Percentiles rank a stretch among this genome's conserved stretches.
phyloP scores from a whole-genome alignment of 202 grass and related monocot genomes.

The Hordeum pubiflorum region DNA sequence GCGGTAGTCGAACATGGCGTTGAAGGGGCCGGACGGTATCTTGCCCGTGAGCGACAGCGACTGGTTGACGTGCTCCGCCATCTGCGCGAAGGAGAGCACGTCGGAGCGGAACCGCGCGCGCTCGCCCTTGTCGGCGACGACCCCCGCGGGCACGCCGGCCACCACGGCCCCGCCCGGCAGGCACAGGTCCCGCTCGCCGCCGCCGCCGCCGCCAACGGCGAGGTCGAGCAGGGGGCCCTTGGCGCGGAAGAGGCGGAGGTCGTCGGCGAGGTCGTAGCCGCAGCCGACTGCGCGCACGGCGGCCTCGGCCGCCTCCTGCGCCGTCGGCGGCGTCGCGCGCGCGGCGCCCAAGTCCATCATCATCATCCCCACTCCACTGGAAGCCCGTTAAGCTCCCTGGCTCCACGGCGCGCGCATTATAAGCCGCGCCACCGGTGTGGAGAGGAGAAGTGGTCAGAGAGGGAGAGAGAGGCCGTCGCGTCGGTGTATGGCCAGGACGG shows the following conservation, averaged over 20 bases:
- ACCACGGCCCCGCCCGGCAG: constrained; percentile 54
- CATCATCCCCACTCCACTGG: not conserved
- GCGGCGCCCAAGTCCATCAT: not conserved
- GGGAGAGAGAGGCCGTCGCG: not conserved
- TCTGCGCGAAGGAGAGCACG: constrained; percentile 63
- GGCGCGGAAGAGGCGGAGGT: constrained; percentile 37
- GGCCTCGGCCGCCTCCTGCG: constrained; percentile 57
- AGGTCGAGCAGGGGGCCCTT: constrained; percentile 50
- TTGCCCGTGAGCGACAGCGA: constrained; percentile 45
- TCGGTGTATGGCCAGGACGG: not conserved
- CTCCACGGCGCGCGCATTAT: not conserved
- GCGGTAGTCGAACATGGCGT: constrained; percentile 67
- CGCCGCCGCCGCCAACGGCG: not conserved
- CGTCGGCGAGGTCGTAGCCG: constrained; percentile 55
- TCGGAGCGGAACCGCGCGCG: constrained; percentile 64
- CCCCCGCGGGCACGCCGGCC: constrained; percentile 33
- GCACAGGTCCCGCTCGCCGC: constrained; percentile 27
- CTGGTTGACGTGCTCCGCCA: constrained; percentile 80
- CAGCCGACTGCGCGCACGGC: constrained; percentile 69
- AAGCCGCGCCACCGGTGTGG: not conserved
- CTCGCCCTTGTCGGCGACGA: constrained; percentile 77
- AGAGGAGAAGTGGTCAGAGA: not conserved
- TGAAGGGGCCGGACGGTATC: constrained; percentile 77
- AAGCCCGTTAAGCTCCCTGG: not conserved
- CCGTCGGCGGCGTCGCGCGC: constrained; percentile 14